Evolutionary conservation across 2,329 filamentous ascomycete species (phyloP).

Genomic region (Trichoderma cornu-damae): DNA sequence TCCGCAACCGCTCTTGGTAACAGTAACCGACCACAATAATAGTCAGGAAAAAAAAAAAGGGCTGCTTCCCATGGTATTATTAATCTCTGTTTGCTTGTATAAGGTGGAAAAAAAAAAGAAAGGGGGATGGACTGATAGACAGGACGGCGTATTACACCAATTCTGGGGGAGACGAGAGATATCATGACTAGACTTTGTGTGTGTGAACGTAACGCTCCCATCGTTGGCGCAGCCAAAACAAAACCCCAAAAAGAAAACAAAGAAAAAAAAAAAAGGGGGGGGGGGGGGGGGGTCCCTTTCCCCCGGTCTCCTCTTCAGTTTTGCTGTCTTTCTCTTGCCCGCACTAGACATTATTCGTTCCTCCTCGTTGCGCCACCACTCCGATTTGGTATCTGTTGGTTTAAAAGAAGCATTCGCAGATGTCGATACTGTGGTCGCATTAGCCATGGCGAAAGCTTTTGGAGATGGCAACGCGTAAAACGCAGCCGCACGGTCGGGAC

Average conservation of each 20-base stretch:
- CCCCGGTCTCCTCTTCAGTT: not conserved
- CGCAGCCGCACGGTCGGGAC: not conserved
- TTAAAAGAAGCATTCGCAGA: conserved; percentile 40
- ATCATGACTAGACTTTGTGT: not conserved
- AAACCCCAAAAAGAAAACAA: not conserved
- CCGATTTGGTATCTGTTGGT: not conserved
- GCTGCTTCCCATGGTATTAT: no score
- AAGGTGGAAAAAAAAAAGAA: not conserved
- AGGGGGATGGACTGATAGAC: conserved; percentile 2
- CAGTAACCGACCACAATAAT: no score
- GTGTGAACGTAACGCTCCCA: not conserved
- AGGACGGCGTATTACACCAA: not conserved
- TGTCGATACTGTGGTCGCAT: conserved; percentile 32
- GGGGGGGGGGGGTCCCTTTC: not conserved
- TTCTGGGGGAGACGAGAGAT: not conserved
- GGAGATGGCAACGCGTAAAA: not conserved
- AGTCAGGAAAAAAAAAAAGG: no score
- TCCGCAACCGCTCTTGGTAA: no score
- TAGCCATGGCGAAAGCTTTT: not conserved
- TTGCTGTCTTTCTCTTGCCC: not conserved
- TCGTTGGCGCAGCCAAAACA: not conserved
- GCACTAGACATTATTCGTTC: not conserved
- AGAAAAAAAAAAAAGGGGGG: no score
- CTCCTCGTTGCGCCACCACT: not conserved
- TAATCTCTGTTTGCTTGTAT: not conserved